phyloP scores from a whole-genome alignment of 495 filamentous ascomycete genomes.

The Parathielavia hyrcaniae region DNA sequence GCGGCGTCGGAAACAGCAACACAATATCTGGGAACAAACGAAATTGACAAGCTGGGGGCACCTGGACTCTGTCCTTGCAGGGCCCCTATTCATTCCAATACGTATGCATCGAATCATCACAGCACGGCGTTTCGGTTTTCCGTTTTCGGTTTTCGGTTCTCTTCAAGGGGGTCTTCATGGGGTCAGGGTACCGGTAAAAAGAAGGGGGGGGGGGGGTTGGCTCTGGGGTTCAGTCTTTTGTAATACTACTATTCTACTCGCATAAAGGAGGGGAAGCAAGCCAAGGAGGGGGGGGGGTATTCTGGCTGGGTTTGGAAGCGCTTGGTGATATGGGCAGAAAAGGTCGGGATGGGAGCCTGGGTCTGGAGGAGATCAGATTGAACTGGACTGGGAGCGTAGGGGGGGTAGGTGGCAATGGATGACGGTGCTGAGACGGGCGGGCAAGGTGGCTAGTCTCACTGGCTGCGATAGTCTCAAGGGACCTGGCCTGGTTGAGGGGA shows the following conservation, averaged over 20 bases:
- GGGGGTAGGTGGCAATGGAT: too few relatives aligned
- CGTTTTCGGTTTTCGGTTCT: not conserved
- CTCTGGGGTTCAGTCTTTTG: not conserved
- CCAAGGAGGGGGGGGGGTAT: not conserved
- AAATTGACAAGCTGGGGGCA: not conserved
- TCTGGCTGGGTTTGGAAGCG: not conserved
- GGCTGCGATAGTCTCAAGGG: too few relatives aligned
- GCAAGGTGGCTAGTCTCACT: too few relatives aligned
- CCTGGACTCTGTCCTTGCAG: not conserved
- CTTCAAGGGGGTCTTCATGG: not conserved
- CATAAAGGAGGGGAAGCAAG: not conserved
- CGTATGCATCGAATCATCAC: not conserved
- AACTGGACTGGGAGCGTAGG: too few relatives aligned
- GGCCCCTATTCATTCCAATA: not conserved
- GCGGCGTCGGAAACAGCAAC: not conserved
- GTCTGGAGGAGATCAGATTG: too few relatives aligned
- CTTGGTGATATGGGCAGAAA: too few relatives aligned
- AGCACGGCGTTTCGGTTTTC: slow-evolving; percentile 10
- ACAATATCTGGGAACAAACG: not conserved
- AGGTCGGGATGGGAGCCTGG: too few relatives aligned
- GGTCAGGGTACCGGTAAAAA: slow-evolving; percentile 1
- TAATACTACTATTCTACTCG: not conserved
- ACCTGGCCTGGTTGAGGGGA: too few relatives aligned
- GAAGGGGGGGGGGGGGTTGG: not conserved
- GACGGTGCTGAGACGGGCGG: too few relatives aligned